Conservation (phyloP, 306 rosid genomes). For the Dryas drummondii region DNA sequence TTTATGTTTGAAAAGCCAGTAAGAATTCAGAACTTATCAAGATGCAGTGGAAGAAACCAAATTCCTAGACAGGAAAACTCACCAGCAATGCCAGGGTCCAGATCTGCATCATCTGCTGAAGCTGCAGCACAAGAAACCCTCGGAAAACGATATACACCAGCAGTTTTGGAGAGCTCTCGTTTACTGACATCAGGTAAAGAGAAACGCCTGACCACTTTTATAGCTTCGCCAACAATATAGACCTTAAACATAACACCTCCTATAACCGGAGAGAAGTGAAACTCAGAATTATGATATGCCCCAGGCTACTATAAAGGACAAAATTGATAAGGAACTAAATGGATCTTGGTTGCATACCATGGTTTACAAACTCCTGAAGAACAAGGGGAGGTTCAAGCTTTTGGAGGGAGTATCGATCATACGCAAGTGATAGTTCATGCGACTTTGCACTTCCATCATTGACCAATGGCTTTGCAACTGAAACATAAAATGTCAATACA, state of each 20-base stretch:
- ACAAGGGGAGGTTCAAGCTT: constrained; percentile 91
- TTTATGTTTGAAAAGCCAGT: background rate
- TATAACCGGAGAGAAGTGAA: constrained; percentile 30
- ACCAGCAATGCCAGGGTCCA: constrained; percentile 86
- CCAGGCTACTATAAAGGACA: constrained; percentile 6
- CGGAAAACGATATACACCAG: constrained; percentile 70
- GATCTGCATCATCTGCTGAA: constrained; percentile 92
- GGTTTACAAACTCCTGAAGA: constrained; percentile 92
- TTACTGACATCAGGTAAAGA: constrained; percentile 81
- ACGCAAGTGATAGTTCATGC: constrained; percentile 84
- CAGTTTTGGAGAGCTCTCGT: constrained; percentile 67
- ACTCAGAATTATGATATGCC: constrained; percentile 16
- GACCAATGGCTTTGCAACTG: constrained; percentile 93
- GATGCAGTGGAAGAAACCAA: background rate
- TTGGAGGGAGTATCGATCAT: constrained; percentile 70
- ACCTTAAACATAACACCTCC: constrained; percentile 96
- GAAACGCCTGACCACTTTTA: constrained; percentile 89
- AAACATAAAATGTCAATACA: constrained; percentile 31
- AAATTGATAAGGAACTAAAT: constrained; percentile 5
- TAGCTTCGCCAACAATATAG: constrained; percentile 87
- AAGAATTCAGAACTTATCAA: background rate
- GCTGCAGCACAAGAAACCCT: constrained; percentile 97
- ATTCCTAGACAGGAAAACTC: constrained; percentile 27
- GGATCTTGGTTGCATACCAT: constrained; percentile 50
- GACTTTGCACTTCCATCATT: constrained; percentile 93